These are phyloP conservation scores for Linnemannia zychae DNA, from an alignment of 192 early-diverging fungal species.

Conservation along the genomic window DNA sequence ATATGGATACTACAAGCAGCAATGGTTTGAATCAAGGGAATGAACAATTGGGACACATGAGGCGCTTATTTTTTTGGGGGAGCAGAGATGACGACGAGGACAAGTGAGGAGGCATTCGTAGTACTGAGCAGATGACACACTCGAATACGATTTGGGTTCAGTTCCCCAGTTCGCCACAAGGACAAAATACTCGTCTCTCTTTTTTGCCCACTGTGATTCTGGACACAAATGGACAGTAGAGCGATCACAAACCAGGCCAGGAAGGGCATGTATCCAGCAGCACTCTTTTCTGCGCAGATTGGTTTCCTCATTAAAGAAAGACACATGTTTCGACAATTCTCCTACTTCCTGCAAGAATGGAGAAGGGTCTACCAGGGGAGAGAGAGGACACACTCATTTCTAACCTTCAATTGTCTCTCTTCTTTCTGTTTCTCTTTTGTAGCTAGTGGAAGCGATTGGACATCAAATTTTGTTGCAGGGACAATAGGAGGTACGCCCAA, in stretches of 20 bases:
- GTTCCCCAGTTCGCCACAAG: not conserved
- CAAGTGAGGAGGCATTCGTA: not conserved
- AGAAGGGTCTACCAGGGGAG: not conserved
- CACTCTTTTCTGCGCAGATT: not conserved
- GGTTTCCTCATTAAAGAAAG: not conserved
- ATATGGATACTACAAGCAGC: not conserved
- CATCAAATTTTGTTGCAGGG: constrained; percentile 53
- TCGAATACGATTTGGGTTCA: not conserved
- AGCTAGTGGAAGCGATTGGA: constrained; percentile 47
- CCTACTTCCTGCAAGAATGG: not conserved
- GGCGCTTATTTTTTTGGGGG: not conserved
- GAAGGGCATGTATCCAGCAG: not conserved
- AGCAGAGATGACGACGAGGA: too few relatives aligned
- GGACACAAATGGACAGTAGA: not conserved
- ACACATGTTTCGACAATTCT: too few relatives aligned
- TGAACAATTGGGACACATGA: not conserved
- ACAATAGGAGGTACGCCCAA: constrained; percentile 52
- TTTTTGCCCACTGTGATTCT: not conserved
- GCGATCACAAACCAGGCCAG: not conserved
- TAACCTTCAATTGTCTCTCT: not conserved
- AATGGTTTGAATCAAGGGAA: not conserved
- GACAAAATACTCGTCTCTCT: not conserved
- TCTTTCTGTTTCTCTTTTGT: constrained; percentile 12
- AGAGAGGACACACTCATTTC: not conserved
- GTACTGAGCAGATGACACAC: not conserved